A percentile compares a stretch with the other conserved stretches of the same genome.
Conservation (phyloP, 2,329 filamentous ascomycete genomes). For the Calycina marina region DNA sequence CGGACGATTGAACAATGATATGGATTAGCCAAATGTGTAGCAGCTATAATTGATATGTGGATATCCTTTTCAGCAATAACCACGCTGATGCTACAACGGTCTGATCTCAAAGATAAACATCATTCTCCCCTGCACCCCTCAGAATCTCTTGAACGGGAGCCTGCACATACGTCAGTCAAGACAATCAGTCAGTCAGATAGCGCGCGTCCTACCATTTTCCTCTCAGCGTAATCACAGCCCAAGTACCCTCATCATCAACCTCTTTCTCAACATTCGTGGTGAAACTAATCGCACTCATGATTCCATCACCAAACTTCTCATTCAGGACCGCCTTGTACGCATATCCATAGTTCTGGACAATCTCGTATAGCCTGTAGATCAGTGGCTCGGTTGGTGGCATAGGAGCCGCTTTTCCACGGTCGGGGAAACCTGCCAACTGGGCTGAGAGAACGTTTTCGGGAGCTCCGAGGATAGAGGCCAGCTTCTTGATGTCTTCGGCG, state of each 20-base stretch:
- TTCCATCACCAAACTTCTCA: conserved; percentile 87
- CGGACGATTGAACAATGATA: too few relatives aligned
- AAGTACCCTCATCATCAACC: conserved; percentile 68
- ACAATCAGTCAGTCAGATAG: conserved; percentile 24
- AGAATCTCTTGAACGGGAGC: conserved; percentile 7
- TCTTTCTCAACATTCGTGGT: conserved; percentile 89
- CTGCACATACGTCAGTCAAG: conserved; percentile 1
- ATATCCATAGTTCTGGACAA: conserved; percentile 94
- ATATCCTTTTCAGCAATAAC: too few relatives aligned
- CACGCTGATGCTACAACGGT: too few relatives aligned
- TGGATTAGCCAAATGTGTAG: too few relatives aligned
- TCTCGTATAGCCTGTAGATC: conserved; percentile 85
- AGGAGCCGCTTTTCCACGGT: conserved; percentile 63
- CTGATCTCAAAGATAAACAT: too few relatives aligned
- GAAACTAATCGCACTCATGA: conserved; percentile 93
- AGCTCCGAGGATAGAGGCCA: conserved; percentile 51
- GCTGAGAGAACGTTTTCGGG: conserved; percentile 38
- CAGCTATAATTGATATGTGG: too few relatives aligned
- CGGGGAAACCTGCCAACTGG: conserved; percentile 60
- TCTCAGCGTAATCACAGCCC: conserved; percentile 76
- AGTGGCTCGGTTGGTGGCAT: conserved; percentile 78
- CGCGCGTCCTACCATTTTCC: conserved; percentile 70
- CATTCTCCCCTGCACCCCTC: too few relatives aligned
- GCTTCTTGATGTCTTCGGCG: conserved; percentile 49
- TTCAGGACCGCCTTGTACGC: conserved; percentile 92